Evolutionary conservation across 2,329 filamentous ascomycete species (phyloP).

Genomic region (Penicillium palitans): DNA sequence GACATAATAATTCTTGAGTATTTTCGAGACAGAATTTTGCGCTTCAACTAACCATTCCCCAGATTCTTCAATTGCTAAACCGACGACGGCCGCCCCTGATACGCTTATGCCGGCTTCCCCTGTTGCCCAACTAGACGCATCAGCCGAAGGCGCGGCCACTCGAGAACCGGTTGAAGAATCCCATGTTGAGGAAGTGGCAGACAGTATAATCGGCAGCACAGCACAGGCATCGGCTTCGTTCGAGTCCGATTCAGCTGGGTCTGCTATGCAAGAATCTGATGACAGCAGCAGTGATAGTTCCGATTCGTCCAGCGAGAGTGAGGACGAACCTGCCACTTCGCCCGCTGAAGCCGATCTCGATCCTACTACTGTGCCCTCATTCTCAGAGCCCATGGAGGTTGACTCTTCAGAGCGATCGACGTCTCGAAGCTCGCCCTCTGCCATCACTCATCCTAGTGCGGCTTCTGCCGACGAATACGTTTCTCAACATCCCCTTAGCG

Average conservation of each 20-base stretch:
- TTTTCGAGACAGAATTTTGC: constrained; percentile 6
- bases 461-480: constrained; percentile 11
- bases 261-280: constrained; percentile 43
- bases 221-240: constrained; percentile 25
- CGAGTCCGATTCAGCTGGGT: constrained; percentile 32
- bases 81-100: not conserved
- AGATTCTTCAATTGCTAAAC: constrained; percentile 39
- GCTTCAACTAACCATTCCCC: constrained; percentile 39
- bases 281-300: constrained; percentile 24
- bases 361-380: not conserved
- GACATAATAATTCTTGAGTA: not conserved
- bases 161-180: constrained; percentile 11
- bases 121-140: not conserved
- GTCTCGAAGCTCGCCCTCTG: constrained; percentile 1
- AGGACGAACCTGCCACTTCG: constrained; percentile 20
- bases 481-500: not conserved
- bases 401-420: constrained; percentile 2
- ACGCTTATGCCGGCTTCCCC: not conserved
- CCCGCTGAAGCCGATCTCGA: constrained; percentile 15
- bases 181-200: constrained; percentile 15
- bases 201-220: constrained; percentile 9
- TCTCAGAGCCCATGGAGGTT: constrained; percentile 2
- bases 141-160: not conserved
- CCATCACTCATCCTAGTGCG: constrained; percentile 13
- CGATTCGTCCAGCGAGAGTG: constrained; percentile 15